Evolutionary conservation across 2,329 filamentous ascomycete genomes (phyloP).

Genomic region (Gremmenia infestans): DNA sequence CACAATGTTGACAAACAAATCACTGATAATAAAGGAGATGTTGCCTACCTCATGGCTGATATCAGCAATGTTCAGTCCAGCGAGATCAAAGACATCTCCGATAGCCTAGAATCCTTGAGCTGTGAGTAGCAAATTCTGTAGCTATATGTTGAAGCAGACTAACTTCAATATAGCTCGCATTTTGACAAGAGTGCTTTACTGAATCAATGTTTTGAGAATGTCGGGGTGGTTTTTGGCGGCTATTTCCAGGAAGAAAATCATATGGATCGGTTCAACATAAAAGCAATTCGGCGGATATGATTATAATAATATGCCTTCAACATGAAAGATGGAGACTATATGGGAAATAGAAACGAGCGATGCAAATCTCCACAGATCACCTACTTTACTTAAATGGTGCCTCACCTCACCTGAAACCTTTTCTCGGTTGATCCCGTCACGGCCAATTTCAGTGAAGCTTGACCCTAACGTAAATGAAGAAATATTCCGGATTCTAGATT

Average conservation of each 20-base stretch:
- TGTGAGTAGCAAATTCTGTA: constrained; percentile 49
- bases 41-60: constrained; percentile 97
- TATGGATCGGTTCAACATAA: constrained; percentile 20
- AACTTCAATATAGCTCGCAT: constrained; percentile 32
- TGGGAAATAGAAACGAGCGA: not conserved
- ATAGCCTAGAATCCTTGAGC: constrained; percentile 73
- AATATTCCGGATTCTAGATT: too few species aligned
- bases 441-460: too few species aligned
- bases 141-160: not conserved
- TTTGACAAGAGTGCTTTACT: constrained; percentile 35
- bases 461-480: too few species aligned
- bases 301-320: constrained; percentile 22
- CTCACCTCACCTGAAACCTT: too few species aligned
- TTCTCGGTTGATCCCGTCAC: too few species aligned
- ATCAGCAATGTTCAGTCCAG: constrained; percentile 77
- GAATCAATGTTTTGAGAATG: constrained; percentile 3
- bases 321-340: constrained; percentile 8
- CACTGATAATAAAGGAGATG: constrained; percentile 88
- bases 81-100: constrained; percentile 82
- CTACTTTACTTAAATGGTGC: too few species aligned
- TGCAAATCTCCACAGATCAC: not conserved
- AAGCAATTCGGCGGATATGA: constrained; percentile 13
- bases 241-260: constrained; percentile 3
- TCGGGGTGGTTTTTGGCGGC: not conserved
- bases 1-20: constrained; percentile 99